These are phyloP conservation scores for Talaromyces sp. DNA, from an alignment of 2,329 filamentous ascomycete genomes.

Conservation along the genomic window DNA sequence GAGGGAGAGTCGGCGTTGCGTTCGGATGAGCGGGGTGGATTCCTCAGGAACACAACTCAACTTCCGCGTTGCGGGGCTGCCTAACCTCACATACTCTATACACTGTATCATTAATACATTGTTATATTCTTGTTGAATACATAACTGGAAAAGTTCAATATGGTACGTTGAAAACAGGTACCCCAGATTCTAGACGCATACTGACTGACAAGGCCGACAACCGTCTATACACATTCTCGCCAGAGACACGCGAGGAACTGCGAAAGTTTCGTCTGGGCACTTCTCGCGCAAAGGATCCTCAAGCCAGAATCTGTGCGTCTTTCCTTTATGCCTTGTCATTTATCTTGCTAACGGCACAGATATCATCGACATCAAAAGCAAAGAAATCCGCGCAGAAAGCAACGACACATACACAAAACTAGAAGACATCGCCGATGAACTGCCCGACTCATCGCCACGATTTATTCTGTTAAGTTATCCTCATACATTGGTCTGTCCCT, in stretches of 20 bases:
- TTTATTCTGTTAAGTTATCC: slow-evolving; percentile 92
- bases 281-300: slow-evolving; percentile 78
- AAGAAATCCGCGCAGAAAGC: slow-evolving; percentile 84
- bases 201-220: slow-evolving; percentile 67
- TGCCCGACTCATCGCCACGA: slow-evolving; percentile 87
- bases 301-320: slow-evolving; percentile 88
- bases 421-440: slow-evolving; percentile 77
- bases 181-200: background rate
- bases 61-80: slow-evolving; percentile 7
- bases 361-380: slow-evolving; percentile 82
- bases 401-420: slow-evolving; percentile 79
- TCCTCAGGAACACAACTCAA: slow-evolving; percentile 7
- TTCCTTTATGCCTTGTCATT: slow-evolving; percentile 9
- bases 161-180: slow-evolving; percentile 6
- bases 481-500: slow-evolving; percentile 68
- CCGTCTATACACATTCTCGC: slow-evolving; percentile 87
- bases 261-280: slow-evolving; percentile 93
- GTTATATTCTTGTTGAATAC: background rate
- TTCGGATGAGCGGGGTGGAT: slow-evolving; percentile 9
- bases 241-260: slow-evolving; percentile 82
- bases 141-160: background rate
- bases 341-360: slow-evolving; percentile 54
- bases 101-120: background rate
- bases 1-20: background rate
- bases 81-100: background rate